Evolutionary conservation across 305 asterid species (phyloP), one percentile per base, ranked within the genome.

Genomic region (Fraxinus greggii): DNA sequence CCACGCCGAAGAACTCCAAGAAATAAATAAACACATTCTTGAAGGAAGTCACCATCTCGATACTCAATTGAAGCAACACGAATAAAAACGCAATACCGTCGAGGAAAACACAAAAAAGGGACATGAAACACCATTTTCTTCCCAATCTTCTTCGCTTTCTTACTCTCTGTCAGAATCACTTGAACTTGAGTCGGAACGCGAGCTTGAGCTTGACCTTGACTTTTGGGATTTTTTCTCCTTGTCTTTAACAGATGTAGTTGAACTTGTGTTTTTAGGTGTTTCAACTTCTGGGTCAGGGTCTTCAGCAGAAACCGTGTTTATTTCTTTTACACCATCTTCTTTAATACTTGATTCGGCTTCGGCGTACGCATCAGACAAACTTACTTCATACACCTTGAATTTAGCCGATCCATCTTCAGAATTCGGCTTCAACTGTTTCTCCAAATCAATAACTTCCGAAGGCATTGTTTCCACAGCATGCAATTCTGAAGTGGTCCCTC

Each of bases 21-120:
- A 86, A 86, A 83, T 19, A 77, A 85, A 83, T 54, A 19, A 83
- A 73, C 79, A 61, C 85, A 85, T 86, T 89, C 91, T 90, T 86
- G 86, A 87, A 88, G 87, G 38, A 87, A 79, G 74, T 79, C 82
- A 35, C 78, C 87, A 73, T 76, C 81, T 79, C 75, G 78, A 84
- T 65, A 35, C 36, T 36, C 77, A 76, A 56, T 38, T 63, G 78
- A 77, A 85, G 28, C 77, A 76, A 54, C 65, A 56, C 80, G 75
- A 77, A 36, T 45, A 80, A 35, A 33, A 82, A 88, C 79, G 70
- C n/a, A 75, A 69, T 33, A 48, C 35, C 61, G 6, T 40, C 36
- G 23, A 67, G 24, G 45, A 15, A 61, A 76, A 70, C 69, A 24
- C 29, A 84, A 32, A 24, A 67, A 67, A 10, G 36, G 21, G 21